These are phyloP conservation scores for Clavispora carvajalis DNA, from an alignment of 805 yeast species.

Conservation along the genomic window DNA sequence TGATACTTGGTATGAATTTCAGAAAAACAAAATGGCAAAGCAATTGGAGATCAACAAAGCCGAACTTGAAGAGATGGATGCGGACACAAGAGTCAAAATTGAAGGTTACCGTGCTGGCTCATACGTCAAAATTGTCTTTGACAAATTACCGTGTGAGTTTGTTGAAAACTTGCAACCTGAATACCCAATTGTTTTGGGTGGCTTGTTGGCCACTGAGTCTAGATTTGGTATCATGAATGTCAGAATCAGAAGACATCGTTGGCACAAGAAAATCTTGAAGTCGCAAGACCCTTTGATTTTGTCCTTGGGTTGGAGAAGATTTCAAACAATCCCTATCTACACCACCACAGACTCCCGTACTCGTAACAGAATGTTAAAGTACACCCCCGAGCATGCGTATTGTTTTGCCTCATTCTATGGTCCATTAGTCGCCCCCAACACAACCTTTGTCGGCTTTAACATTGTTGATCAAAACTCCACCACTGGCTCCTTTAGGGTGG, in stretches of 20 bases:
- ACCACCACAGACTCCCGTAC: slow-evolving; percentile 97
- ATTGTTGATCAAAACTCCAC: slow-evolving; percentile 78
- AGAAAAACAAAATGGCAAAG: slow-evolving; percentile 94
- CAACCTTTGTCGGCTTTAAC: slow-evolving; percentile 95
- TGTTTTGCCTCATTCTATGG: slow-evolving; percentile 96
- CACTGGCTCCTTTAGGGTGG: slow-evolving; percentile 86
- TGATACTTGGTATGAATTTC: slow-evolving; percentile 97
- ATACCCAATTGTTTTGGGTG: slow-evolving; percentile 86
- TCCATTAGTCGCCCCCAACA: slow-evolving; percentile 94
- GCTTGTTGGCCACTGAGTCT: slow-evolving; percentile 83
- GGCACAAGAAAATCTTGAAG: slow-evolving; percentile 96
- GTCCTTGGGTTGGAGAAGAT: slow-evolving; percentile 97
- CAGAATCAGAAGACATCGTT: slow-evolving; percentile 93
- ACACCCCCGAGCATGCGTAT: slow-evolving; percentile 96
- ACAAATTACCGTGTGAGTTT: slow-evolving; percentile 82
- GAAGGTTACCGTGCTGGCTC: slow-evolving; percentile 95
- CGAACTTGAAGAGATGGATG: slow-evolving; percentile 68
- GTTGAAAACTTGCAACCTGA: slow-evolving; percentile 79
- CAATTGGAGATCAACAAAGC: slow-evolving; percentile 90
- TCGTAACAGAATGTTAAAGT: slow-evolving; percentile 94
- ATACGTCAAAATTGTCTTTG: slow-evolving; percentile 84
- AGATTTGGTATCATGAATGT: slow-evolving; percentile 91
- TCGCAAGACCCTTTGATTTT: slow-evolving; percentile 92
- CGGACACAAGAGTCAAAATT: slow-evolving; percentile 67
- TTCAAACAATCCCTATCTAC: slow-evolving; percentile 92